These are phyloP conservation scores for Blastobotrys indianensis DNA, from an alignment of 1,139 yeast species.

Conservation along the genomic window DNA sequence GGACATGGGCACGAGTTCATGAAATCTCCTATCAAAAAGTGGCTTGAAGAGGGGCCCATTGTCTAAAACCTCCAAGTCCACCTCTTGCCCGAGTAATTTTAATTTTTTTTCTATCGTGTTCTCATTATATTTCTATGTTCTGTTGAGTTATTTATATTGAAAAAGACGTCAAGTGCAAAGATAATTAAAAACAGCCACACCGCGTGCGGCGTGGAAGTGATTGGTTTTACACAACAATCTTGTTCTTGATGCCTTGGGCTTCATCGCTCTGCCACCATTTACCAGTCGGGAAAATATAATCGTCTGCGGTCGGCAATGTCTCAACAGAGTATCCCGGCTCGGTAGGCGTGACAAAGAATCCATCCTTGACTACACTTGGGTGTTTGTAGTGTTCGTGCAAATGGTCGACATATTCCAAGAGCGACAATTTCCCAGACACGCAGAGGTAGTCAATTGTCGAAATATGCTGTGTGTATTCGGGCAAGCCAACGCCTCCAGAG, in stretches of 20 bases:
- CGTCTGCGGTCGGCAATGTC: constrained; percentile 32
- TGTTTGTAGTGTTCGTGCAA: constrained; percentile 32
- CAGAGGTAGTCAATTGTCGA: constrained; percentile 37
- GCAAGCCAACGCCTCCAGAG: constrained; percentile 40
- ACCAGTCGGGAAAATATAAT: constrained; percentile 35
- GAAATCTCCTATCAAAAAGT: too few species aligned
- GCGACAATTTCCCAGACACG: constrained; percentile 34
- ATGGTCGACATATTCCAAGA: constrained; percentile 34
- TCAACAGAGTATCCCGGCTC: constrained; percentile 39
- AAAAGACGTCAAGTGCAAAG: too few species aligned
- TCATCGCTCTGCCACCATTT: constrained; percentile 30
- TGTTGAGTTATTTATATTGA: too few species aligned
- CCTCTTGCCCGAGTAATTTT: too few species aligned
- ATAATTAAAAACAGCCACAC: too few species aligned
- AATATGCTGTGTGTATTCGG: constrained; percentile 39
- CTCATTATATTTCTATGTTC: too few species aligned
- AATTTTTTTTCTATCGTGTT: too few species aligned
- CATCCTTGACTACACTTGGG: constrained; percentile 35
- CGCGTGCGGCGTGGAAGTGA: background rate
- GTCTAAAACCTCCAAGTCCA: too few species aligned
- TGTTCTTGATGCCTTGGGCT: constrained; percentile 7
- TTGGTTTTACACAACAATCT: constrained; percentile 4
- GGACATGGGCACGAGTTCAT: too few species aligned
- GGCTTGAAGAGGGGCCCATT: too few species aligned
- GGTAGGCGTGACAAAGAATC: constrained; percentile 36